phyloP scores from a whole-genome alignment of 768 basidiomycete genomes.

The Leccinum sublutescens region DNA sequence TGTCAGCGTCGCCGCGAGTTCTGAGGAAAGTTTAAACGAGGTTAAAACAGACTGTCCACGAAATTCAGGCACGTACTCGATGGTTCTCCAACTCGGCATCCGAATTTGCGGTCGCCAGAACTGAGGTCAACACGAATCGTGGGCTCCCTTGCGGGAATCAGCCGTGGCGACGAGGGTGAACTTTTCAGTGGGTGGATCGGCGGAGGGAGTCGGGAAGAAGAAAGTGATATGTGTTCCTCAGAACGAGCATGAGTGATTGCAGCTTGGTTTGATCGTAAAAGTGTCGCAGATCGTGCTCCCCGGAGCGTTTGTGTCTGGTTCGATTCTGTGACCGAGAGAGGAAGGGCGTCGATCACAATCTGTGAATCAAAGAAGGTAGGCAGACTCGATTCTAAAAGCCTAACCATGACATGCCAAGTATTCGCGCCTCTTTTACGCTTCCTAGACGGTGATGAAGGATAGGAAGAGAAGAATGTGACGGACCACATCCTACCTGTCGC shows the following conservation, averaged over 20 bases:
- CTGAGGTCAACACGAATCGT: conserved; percentile 8
- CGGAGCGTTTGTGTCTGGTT: not conserved
- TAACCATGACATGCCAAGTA: conserved; percentile 46
- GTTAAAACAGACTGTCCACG: not conserved
- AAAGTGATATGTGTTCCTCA: not conserved
- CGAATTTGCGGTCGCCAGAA: conserved; percentile 16
- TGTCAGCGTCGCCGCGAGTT: not conserved
- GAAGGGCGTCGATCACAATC: conserved; percentile 8
- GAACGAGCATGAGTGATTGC: not conserved
- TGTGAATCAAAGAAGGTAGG: conserved; percentile 20
- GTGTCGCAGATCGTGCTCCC: conserved; percentile 4
- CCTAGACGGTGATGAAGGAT: not conserved
- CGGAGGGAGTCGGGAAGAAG: not conserved
- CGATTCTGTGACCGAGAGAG: not conserved
- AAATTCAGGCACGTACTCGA: conserved; percentile 1
- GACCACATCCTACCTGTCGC: conserved; percentile 26
- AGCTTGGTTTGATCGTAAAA: not conserved
- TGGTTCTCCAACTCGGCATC: conserved; percentile 4
- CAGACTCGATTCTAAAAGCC: conserved; percentile 21
- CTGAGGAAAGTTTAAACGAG: not conserved
- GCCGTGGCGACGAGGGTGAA: not conserved
- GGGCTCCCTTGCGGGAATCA: not conserved
- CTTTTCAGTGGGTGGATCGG: conserved; percentile 3
- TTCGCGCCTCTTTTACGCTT: conserved; percentile 10
- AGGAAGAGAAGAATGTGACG: conserved; percentile 20